A percentile compares a stretch with the other conserved stretches of the same genome.
Evolutionary conservation across 2,329 filamentous ascomycete species (phyloP).

Genomic region (Coleophoma eucalyptorum): DNA sequence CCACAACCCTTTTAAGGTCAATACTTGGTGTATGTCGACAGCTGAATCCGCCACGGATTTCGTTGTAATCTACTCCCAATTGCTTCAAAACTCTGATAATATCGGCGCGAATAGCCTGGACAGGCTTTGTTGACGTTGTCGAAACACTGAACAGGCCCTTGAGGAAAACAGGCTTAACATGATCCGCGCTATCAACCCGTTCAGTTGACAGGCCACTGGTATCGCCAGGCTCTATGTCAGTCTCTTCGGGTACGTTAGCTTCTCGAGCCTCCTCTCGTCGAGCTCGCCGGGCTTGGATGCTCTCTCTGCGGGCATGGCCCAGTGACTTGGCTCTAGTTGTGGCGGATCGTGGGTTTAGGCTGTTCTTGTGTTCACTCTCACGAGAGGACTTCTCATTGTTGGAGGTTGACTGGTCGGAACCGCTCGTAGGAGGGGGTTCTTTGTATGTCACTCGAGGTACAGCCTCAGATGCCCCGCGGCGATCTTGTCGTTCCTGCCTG

Average conservation of each 20-base stretch:
- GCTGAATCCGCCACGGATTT: conserved; percentile 91
- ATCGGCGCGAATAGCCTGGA: conserved; percentile 80
- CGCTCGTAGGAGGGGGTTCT: conserved; percentile 71
- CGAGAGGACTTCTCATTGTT: conserved; percentile 44
- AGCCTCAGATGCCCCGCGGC: conserved; percentile 43
- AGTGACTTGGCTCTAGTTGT: conserved; percentile 80
- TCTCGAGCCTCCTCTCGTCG: conserved; percentile 69
- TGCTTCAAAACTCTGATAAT: conserved; percentile 86
- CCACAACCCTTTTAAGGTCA: conserved; percentile 70
- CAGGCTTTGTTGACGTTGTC: conserved; percentile 89
- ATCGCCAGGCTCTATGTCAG: conserved; percentile 71
- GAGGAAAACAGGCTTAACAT: conserved; percentile 89
- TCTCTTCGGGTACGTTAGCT: conserved; percentile 85
- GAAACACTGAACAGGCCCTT: conserved; percentile 97
- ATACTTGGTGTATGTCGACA: conserved; percentile 89
- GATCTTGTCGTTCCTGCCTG: conserved; percentile 47
- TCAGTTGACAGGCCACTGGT: conserved; percentile 58
- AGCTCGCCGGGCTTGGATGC: conserved; percentile 81
- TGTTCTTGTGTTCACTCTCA: conserved; percentile 43
- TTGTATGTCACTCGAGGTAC: conserved; percentile 45
- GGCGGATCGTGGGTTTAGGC: conserved; percentile 51
- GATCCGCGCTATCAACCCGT: conserved; percentile 63
- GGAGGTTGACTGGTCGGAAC: conserved; percentile 66
- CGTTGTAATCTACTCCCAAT: conserved; percentile 83
- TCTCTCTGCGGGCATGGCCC: conserved; percentile 84